phyloP scores from a whole-genome alignment of 257 asterid genomes.

The Scutellaria minor region DNA sequence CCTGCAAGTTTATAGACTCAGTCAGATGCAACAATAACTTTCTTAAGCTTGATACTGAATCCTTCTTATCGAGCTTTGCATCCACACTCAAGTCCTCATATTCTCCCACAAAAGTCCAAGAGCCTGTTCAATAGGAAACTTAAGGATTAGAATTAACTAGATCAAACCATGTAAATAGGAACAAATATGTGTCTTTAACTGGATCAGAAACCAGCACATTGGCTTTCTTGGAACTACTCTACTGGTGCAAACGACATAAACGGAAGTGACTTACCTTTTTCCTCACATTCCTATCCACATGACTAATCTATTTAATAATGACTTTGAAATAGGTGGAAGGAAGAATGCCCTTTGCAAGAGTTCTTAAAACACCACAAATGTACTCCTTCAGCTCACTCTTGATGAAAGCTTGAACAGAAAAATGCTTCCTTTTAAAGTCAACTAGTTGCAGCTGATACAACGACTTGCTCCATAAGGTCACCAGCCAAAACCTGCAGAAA shows the following conservation, averaged over 20 bases:
- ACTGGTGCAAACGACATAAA: conserved; percentile 9
- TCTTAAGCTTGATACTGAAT: conserved; percentile 46
- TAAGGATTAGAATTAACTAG: conserved; percentile 25
- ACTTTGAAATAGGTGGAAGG: conserved; percentile 73
- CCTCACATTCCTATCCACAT: conserved; percentile 55
- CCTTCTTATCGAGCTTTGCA: conserved; percentile 54
- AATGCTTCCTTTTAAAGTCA: conserved; percentile 55
- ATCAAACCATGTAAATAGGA: not conserved
- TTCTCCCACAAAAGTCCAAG: conserved; percentile 78
- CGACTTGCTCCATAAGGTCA: conserved; percentile 74
- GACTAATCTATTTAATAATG: conserved; percentile 62
- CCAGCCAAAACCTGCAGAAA: conserved; percentile 71
- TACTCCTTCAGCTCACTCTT: conserved; percentile 72
- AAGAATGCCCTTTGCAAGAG: conserved; percentile 57
- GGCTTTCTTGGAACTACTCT: conserved; percentile 15
- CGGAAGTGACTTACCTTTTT: conserved; percentile 63
- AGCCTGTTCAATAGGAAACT: conserved; percentile 58
- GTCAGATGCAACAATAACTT: conserved; percentile 71
- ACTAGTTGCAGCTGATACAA: conserved; percentile 63
- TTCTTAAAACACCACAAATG: conserved; percentile 52
- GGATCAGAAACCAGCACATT: not conserved
- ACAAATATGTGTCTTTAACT: too few species aligned
- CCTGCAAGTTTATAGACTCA: conserved; percentile 78
- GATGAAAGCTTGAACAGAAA: conserved; percentile 53
- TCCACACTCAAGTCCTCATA: conserved; percentile 54